phyloP scores from a whole-genome alignment of 768 basidiomycete species.

The Lyophyllum decastes region DNA sequence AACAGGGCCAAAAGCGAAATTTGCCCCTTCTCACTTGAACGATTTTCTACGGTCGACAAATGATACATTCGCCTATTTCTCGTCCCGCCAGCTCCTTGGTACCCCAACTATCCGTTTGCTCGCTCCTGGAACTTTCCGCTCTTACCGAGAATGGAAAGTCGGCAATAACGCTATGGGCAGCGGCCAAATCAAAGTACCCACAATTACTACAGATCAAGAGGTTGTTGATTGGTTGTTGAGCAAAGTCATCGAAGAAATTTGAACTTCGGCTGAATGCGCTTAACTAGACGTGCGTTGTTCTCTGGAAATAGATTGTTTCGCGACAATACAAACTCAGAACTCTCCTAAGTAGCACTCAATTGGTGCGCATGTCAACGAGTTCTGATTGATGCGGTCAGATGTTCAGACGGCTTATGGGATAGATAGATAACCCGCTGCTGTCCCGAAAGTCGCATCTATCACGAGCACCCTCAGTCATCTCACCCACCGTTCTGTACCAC shows the following conservation, averaged over 20 bases:
- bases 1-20: slow-evolving; percentile 2
- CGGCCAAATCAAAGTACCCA: slow-evolving; percentile 16
- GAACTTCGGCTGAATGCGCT: neutral
- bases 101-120: slow-evolving; percentile 13
- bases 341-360: neutral
- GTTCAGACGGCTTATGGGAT: too few species aligned
- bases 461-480: too few species aligned
- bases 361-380: too few species aligned
- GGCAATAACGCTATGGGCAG: neutral
- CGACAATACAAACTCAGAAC: neutral
- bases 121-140: slow-evolving; percentile 12
- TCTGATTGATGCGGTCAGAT: too few species aligned
- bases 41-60: slow-evolving; percentile 3
- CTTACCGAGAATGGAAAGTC: slow-evolving; percentile 17
- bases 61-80: slow-evolving; percentile 2
- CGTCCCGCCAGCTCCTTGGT: neutral
- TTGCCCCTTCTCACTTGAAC: slow-evolving; percentile 1
- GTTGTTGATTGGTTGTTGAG: slow-evolving; percentile 10
- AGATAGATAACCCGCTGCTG: too few species aligned
- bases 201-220: slow-evolving; percentile 1
- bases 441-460: too few species aligned
- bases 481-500: neutral
- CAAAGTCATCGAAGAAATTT: slow-evolving; percentile 9
- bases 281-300: neutral
- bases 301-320: neutral